Evolutionary conservation across 2,329 filamentous ascomycete species (phyloP).

Genomic region (Zasmidium citrigriseum): DNA sequence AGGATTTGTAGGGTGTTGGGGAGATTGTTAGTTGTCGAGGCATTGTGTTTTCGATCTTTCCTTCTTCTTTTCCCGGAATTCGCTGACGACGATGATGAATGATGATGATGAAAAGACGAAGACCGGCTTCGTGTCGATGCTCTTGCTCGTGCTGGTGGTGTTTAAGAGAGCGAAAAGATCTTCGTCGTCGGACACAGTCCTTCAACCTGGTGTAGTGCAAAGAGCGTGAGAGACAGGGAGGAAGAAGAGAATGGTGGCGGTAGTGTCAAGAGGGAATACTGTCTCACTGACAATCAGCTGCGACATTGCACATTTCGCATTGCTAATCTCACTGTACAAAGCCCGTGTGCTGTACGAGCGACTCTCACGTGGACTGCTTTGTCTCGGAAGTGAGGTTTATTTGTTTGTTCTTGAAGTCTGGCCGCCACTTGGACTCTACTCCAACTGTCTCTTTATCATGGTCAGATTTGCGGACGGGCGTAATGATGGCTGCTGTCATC

Average conservation of each 20-base stretch:
- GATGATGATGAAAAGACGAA: slow-evolving; percentile 17
- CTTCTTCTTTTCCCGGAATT: too few species aligned
- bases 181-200: slow-evolving; percentile 20
- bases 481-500: not conserved
- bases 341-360: slow-evolving; percentile 2
- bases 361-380: slow-evolving; percentile 13
- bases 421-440: slow-evolving; percentile 9
- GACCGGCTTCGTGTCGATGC: slow-evolving; percentile 25
- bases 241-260: not conserved
- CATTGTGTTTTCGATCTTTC: slow-evolving; percentile 20
- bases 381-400: slow-evolving; percentile 5
- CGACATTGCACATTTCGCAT: not conserved
- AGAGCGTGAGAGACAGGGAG: not conserved
- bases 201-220: slow-evolving; percentile 3
- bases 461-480: not conserved
- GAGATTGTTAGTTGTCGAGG: slow-evolving; percentile 36
- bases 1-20: slow-evolving; percentile 45
- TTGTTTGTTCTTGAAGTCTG: slow-evolving; percentile 6
- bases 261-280: slow-evolving; percentile 1
- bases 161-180: slow-evolving; percentile 4
- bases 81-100: not conserved
- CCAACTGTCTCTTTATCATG: not conserved
- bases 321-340: slow-evolving; percentile 23
- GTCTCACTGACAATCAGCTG: not conserved
- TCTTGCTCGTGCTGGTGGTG: not conserved